phyloP scores from a whole-genome alignment of 2,329 filamentous ascomycete genomes.

The Apiospora koreana region DNA sequence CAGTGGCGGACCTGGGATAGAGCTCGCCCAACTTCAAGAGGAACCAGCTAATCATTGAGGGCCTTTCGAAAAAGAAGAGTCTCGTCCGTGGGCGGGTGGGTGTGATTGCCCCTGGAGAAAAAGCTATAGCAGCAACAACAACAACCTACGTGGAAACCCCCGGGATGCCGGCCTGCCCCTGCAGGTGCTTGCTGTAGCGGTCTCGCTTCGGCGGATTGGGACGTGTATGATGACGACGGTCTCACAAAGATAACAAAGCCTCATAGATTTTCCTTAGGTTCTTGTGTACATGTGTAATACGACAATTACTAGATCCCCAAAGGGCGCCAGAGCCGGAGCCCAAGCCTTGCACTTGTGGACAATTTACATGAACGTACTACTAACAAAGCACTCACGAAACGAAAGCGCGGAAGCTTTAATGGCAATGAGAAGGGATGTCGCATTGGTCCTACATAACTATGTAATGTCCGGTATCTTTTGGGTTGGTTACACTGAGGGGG shows the following conservation, averaged over 20 bases:
- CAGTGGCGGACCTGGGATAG: not conserved
- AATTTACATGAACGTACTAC: not conserved
- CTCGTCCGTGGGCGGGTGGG: not conserved
- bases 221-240: slow-evolving; percentile 7
- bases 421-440: not conserved
- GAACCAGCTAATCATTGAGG: not conserved
- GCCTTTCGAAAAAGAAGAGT: not conserved
- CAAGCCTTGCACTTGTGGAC: not conserved
- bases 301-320: not conserved
- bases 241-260: slow-evolving; percentile 4
- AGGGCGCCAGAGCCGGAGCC: not conserved
- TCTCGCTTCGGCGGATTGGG: not conserved
- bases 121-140: not conserved
- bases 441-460: slow-evolving; percentile 6
- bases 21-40: not conserved
- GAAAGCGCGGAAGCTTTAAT: not conserved
- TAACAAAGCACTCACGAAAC: not conserved
- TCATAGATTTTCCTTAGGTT: slow-evolving; percentile 9
- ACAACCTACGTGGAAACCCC: not conserved
- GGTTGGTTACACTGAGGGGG: not conserved
- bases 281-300: slow-evolving; percentile 13
- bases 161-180: not conserved
- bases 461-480: not conserved
- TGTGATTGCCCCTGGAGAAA: not conserved
- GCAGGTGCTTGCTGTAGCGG: not conserved